Base-by-base conservation (phyloP, 2,329 filamentous ascomycete species). In the Ascochyta viciae-villosae region DNA sequence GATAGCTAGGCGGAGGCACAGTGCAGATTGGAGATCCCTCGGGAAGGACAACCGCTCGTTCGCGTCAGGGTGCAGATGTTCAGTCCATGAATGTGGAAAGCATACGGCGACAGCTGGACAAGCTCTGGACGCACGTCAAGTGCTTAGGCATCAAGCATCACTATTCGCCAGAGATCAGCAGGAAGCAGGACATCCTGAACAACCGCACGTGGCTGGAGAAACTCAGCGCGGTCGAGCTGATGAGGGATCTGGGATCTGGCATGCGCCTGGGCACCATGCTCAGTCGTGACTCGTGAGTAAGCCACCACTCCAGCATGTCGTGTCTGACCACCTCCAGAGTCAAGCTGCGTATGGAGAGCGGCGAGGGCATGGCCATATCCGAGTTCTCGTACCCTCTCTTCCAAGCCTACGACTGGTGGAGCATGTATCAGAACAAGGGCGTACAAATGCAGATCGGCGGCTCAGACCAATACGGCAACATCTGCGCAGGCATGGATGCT, bases 391-490 rank as follows among this genome's bases (percentile, higher is more conserved):
- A 99, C 71, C 95, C 96, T 1, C 78, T 99, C 15, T 86, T 98
- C 67, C 95, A 99, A 74, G 92, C 89, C 22, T 98, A 93, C 89
- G 95, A 99, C 74, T 99, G 93, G 86, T 98, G 91, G 91, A 83
- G 90, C 65, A 84, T 98, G 78, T 96, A 90, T 76, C 83, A 85
- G 42, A 81, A 83, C 23, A 84, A 82, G 47, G 82, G 84, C 43
- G 82, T 92, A 9, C 89, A 93, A 71, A 85, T 98, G 73, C 92
- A 99, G 77, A 91, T 99, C 48, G 95, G 95, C 54, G 95, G 95
- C 35, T 92, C 92, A 6, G 95, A 99, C 73, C 95, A 99, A 78
- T 98, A 89, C 73, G 95, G 95, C 60, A 99, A 99, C 77, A 98
- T 99, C 62, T 85, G 96, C 26, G 88, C 93, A 12, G 95, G 95